Evolutionary conservation across 2,329 filamentous ascomycete species (phyloP), one percentile per base, ranked within the genome.

Genomic region (Zymoseptoria passerinii): DNA sequence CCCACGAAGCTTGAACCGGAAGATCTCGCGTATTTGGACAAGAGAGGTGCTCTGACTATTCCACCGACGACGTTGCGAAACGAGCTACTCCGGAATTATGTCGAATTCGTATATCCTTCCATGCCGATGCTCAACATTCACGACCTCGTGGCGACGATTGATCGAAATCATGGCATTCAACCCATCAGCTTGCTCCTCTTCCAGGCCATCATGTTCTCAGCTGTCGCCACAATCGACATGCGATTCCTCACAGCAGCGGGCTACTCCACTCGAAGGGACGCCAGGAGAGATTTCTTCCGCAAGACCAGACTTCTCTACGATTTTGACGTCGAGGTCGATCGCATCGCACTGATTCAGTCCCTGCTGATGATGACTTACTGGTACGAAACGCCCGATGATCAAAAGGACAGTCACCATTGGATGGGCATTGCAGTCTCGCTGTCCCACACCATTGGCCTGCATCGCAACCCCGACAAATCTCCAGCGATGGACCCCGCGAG

Each of bases 381-480:
- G 88, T 96, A 96, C 72, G 92, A 96, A 74, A 95, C 90, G 10
- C 92, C 92, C 0, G 91, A 96, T 74, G 92, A 96, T 72, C 90
- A 96, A 71, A 96, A 96, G 74, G 92, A 96, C 72, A 96, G 92
- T 51, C 96, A 92, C 89, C 92, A 96, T 71, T 96, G 92, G 92
- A 95, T 96, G 89, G 92, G 92, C 18, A 90, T 96, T 44, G 92
- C 92, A 49, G 89, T 95, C 60, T 96, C 92, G 10, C 79, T 96
- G 52, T 92, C 91, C 55, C 90, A 96, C 73, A 96, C 92, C 10
- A 96, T 96, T 63, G 92, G 92, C 5, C 80, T 96, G 18, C 91
- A 97, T 73, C 88, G 92, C 62, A 89, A 96, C 67, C 90, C 91
- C 1, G 82, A 82, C 28, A 87, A 86, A 58, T 90, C 89, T 8